These are phyloP conservation scores for Trichosporon ovoides DNA, from an alignment of 1,284 basidiomycete genomes.

Conservation along the genomic window DNA sequence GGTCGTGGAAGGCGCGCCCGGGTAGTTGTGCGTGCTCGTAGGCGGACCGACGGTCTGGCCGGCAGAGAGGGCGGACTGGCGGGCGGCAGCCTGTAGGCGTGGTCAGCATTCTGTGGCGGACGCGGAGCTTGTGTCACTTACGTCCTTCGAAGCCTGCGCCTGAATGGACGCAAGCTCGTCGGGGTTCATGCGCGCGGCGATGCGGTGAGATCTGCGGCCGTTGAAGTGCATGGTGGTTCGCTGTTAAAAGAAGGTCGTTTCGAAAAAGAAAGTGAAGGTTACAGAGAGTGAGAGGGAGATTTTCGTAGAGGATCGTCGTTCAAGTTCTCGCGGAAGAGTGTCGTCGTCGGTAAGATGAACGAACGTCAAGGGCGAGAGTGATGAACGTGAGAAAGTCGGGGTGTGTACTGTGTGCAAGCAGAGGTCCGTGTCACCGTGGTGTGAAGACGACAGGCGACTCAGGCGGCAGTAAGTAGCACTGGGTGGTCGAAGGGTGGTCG, in stretches of 20 bases:
- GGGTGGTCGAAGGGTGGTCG: neutral
- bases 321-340: no score
- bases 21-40: neutral
- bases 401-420: no score
- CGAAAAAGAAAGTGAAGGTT: slow-evolving; percentile 3
- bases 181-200: slow-evolving; percentile 8
- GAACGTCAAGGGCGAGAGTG: no score
- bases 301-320: no score
- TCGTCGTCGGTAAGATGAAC: neutral
- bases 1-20: neutral
- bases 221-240: neutral
- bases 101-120: no score
- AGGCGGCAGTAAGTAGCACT: no score
- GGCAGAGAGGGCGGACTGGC: neutral
- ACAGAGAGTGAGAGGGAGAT: neutral
- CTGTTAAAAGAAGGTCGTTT: neutral
- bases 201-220: slow-evolving; percentile 4
- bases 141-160: slow-evolving; percentile 6
- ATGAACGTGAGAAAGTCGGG: no score
- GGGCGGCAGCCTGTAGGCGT: neutral
- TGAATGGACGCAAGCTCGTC: slow-evolving; percentile 4
- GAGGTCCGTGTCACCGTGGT: no score
- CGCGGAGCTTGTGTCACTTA: no score
- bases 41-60: neutral
- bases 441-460: no score